Conservation (phyloP, 345 rosid species). For the Hibiscus mutabilis region DNA sequence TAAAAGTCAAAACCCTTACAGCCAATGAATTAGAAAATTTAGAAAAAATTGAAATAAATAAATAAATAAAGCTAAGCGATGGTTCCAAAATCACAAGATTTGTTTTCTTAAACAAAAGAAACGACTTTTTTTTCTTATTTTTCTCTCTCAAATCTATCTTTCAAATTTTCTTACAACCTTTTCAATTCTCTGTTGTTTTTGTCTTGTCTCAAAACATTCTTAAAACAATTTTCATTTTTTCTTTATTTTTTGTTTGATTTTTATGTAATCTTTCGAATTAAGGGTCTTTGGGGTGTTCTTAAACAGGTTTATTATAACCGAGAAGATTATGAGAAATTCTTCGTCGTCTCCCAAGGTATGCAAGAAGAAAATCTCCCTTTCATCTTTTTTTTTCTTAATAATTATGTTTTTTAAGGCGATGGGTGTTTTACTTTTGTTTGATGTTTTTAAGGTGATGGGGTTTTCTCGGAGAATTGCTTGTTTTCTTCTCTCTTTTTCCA, state of each 20-base stretch:
- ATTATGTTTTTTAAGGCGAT: neutral
- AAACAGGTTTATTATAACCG: conserved; percentile 13
- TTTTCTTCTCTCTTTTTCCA: neutral
- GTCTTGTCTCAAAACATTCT: conserved; percentile 2
- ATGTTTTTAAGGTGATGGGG: conserved; percentile 1
- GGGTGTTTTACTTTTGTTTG: neutral
- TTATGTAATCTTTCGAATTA: conserved; percentile 9
- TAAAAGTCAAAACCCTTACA: conserved; percentile 11
- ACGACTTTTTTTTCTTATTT: neutral
- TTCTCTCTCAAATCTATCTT: conserved; percentile 24
- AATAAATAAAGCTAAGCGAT: neutral
- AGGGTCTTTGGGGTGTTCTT: conserved; percentile 12
- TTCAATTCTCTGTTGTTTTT: neutral
- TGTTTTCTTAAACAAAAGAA: conserved; percentile 1
- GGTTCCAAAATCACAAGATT: conserved; percentile 16
- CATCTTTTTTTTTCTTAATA: neutral
- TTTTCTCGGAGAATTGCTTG: neutral
- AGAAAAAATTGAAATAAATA: neutral
- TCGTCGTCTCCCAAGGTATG: conserved; percentile 21
- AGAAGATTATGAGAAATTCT: conserved; percentile 24
- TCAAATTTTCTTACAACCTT: conserved; percentile 9
- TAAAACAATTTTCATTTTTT: neutral
- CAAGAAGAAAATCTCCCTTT: neutral
- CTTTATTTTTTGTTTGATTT: neutral
- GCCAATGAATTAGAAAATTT: conserved; percentile 17